Conservation (phyloP, 345 rosid species). For the Camelina laxa region DNA sequence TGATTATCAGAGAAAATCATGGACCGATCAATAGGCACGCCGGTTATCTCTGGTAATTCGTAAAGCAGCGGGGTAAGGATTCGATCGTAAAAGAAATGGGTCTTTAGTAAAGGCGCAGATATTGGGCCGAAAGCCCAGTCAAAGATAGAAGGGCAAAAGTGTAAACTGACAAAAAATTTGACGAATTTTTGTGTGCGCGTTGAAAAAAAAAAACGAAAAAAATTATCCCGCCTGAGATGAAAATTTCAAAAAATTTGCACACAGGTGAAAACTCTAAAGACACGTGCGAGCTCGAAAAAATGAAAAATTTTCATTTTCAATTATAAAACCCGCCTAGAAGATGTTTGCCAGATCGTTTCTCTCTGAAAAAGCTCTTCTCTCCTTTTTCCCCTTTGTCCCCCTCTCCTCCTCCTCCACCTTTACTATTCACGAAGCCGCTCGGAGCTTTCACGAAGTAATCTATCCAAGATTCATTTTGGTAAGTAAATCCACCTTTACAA, state of each 20-base stretch:
- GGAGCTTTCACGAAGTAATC: conserved; percentile 26
- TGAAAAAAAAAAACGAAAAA: background rate
- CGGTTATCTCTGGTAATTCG: background rate
- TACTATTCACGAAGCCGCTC: conserved; percentile 23
- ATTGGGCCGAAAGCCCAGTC: conserved; percentile 26
- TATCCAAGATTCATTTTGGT: conserved; percentile 28
- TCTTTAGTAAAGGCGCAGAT: background rate
- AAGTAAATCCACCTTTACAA: background rate
- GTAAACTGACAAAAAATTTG: background rate
- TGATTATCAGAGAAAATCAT: background rate
- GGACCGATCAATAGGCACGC: background rate
- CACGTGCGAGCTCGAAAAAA: conserved; percentile 42
- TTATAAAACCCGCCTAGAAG: conserved; percentile 45
- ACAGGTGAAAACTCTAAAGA: background rate
- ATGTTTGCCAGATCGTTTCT: conserved; percentile 44
- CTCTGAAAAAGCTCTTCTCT: conserved; percentile 31
- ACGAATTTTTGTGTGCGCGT: background rate
- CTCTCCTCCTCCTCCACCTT: conserved; percentile 4
- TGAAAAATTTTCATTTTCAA: conserved; percentile 28
- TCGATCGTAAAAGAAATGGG: background rate
- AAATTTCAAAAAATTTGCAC: conserved; percentile 36
- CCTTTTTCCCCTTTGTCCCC: conserved; percentile 30
- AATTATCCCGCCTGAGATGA: conserved; percentile 38
- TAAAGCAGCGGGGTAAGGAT: conserved; percentile 4
- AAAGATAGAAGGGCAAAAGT: background rate